These are phyloP conservation scores for Linderniella brevidens DNA, from an alignment of 257 asterid genomes.

Conservation along the genomic window DNA sequence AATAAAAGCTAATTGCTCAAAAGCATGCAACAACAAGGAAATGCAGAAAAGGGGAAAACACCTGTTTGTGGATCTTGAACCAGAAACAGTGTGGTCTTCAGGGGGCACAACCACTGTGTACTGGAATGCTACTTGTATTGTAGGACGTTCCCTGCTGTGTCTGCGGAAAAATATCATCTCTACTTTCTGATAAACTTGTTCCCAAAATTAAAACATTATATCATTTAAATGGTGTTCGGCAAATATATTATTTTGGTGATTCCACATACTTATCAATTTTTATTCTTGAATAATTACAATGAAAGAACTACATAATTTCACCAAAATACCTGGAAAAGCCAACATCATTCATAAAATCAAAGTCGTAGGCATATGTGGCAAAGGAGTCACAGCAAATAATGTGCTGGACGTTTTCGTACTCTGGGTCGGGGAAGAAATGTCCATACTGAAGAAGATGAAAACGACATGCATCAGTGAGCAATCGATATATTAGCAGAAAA, in stretches of 20 bases:
- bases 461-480: conserved; percentile 15
- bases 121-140: conserved; percentile 92
- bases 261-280: too few relatives aligned
- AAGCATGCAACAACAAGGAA: background rate
- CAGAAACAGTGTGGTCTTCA: conserved; percentile 35
- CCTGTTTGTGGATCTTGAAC: conserved; percentile 49
- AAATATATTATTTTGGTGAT: too few relatives aligned
- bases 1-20: background rate
- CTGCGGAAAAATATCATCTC: conserved; percentile 26
- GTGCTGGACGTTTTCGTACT: conserved; percentile 92
- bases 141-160: conserved; percentile 72
- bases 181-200: conserved; percentile 5
- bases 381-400: conserved; percentile 89
- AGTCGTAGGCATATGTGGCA: conserved; percentile 95
- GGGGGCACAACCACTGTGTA: conserved; percentile 89
- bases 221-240: too few relatives aligned
- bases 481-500: conserved; percentile 5
- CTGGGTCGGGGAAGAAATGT: conserved; percentile 97
- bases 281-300: too few relatives aligned
- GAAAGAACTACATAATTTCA: background rate
- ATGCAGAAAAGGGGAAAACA: conserved; percentile 13
- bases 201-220: background rate
- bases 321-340: conserved; percentile 72
- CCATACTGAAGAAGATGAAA: conserved; percentile 63
- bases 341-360: conserved; percentile 51